phyloP scores from a whole-genome alignment of 2,329 filamentous ascomycete genomes.

The Cladobotryum mycophilum region DNA sequence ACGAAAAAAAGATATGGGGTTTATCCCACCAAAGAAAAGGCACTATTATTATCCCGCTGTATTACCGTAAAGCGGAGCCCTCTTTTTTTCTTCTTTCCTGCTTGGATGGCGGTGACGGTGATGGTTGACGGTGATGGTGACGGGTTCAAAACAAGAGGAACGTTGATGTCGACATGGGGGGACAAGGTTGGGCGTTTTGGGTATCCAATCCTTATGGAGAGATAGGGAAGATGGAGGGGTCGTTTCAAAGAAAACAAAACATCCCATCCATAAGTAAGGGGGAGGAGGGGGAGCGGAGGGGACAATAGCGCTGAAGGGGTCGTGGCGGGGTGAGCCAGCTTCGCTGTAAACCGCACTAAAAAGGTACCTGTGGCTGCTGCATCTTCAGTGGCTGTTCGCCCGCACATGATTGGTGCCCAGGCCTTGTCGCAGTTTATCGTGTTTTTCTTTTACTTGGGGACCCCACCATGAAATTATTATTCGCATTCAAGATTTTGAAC shows the following conservation, averaged over 20 bases:
- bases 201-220: not conserved
- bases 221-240: not conserved
- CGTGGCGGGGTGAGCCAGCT: not conserved
- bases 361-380: no score
- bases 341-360: no score
- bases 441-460: not conserved
- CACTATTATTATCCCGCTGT: not conserved
- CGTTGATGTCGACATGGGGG: not conserved
- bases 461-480: conserved; percentile 4
- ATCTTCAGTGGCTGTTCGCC: not conserved
- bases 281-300: no score
- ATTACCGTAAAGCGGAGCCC: not conserved
- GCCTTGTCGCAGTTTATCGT: not conserved
- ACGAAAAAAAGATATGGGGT: not conserved
- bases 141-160: not conserved
- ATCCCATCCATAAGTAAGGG: no score
- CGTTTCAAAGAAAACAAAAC: not conserved
- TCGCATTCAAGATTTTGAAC: no score
- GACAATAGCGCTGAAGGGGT: no score
- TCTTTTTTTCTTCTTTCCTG: no score
- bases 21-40: not conserved
- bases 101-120: not conserved
- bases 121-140: not conserved
- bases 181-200: not conserved
- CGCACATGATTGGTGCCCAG: not conserved